A percentile compares a stretch with the other conserved stretches of the same genome.
phyloP scores from a whole-genome alignment of 176 grass and related monocot species.

The Aegilops tauschii region DNA sequence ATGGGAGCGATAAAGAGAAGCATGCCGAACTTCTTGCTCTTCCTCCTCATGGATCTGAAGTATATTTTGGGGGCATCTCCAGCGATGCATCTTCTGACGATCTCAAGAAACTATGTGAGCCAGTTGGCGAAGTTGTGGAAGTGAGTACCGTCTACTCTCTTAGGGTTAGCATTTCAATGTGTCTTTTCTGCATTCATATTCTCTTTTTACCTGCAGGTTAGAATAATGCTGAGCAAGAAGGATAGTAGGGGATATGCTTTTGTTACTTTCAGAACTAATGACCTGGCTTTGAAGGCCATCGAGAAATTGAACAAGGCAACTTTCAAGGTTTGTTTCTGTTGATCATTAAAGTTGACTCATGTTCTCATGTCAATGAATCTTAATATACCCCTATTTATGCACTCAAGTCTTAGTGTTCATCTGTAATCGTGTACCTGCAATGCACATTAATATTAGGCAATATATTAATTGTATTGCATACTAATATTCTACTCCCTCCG shows the following conservation, averaged over 20 bases:
- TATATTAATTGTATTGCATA: too few species aligned
- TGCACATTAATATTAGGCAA: too few species aligned
- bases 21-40: slow-evolving; percentile 72
- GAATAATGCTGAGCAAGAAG: slow-evolving; percentile 67
- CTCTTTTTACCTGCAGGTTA: slow-evolving; percentile 54
- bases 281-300: slow-evolving; percentile 71
- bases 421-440: too few species aligned
- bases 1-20: slow-evolving; percentile 39
- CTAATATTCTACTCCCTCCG: too few species aligned
- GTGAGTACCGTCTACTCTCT: slow-evolving; percentile 47
- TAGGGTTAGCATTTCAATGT: slow-evolving; percentile 17
- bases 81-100: slow-evolving; percentile 63
- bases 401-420: background rate
- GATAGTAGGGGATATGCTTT: slow-evolving; percentile 77
- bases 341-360: background rate
- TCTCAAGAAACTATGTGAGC: slow-evolving; percentile 66
- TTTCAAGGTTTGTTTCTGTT: slow-evolving; percentile 56
- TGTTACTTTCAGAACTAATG: slow-evolving; percentile 68
- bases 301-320: slow-evolving; percentile 61
- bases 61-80: slow-evolving; percentile 75
- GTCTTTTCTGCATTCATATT: slow-evolving; percentile 25
- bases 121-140: slow-evolving; percentile 81
- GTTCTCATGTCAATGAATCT: background rate
- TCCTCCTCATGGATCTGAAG: slow-evolving; percentile 92
- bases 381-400: background rate